phyloP scores from a whole-genome alignment of 495 filamentous ascomycete species.

The Penicillium herquei region DNA sequence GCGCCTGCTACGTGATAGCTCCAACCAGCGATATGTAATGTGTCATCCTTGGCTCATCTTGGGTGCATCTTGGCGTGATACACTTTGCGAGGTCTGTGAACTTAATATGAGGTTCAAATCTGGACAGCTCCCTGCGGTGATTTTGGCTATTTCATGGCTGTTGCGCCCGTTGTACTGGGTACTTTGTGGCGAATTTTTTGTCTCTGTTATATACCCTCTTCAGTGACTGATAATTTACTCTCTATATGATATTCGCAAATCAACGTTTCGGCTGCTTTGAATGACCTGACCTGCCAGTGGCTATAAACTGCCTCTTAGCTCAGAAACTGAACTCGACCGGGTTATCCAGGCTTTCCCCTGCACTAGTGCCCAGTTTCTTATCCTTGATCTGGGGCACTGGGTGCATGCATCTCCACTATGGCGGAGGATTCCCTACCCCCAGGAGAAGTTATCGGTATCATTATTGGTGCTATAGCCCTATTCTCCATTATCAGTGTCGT shows the following conservation, averaged over 20 bases:
- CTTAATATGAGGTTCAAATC: conserved; percentile 28
- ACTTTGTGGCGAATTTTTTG: neutral
- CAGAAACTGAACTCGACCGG: too few relatives aligned
- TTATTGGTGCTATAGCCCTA: conserved; percentile 33
- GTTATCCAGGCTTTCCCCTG: neutral
- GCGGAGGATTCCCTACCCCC: conserved; percentile 20
- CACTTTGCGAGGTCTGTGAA: conserved; percentile 24
- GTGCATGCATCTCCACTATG: conserved; percentile 23
- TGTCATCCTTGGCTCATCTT: conserved; percentile 24
- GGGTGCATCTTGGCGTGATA: conserved; percentile 28
- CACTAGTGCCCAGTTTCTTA: conserved; percentile 13
- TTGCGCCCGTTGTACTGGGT: neutral
- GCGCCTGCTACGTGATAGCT: conserved; percentile 6
- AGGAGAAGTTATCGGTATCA: conserved; percentile 33
- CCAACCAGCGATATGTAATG: conserved; percentile 15
- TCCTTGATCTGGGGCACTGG: conserved; percentile 5
- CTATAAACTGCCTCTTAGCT: too few relatives aligned
- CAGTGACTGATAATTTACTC: too few relatives aligned
- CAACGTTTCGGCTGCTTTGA: too few relatives aligned
- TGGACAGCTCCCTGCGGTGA: conserved; percentile 7
- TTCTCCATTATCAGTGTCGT: conserved; percentile 33
- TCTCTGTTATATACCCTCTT: too few relatives aligned
- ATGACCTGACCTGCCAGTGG: too few relatives aligned
- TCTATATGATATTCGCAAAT: too few relatives aligned
- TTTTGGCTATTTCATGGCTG: neutral